Conservation (phyloP, 2,329 filamentous ascomycete genomes). For the Epichloe aotearoae region DNA sequence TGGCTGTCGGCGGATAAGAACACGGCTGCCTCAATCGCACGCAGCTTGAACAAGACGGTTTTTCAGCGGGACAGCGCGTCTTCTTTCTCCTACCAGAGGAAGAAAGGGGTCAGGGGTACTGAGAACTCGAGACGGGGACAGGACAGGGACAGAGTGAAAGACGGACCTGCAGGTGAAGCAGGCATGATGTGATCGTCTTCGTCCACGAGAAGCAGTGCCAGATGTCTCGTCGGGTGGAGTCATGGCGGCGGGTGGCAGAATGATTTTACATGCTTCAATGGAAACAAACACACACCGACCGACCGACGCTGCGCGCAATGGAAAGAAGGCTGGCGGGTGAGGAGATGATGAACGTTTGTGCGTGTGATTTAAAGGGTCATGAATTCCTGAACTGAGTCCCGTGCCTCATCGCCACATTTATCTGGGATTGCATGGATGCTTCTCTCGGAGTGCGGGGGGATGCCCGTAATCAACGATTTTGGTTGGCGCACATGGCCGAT, state of each 20-base stretch:
- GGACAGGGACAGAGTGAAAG: neutral
- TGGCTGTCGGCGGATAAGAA: slow-evolving; percentile 27
- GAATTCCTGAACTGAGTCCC: too few species aligned
- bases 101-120: too few species aligned
- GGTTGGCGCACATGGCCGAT: slow-evolving; percentile 2
- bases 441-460: slow-evolving; percentile 3
- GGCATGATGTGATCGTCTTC: slow-evolving; percentile 27
- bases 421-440: neutral
- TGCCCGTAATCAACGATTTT: neutral
- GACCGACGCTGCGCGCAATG: neutral
- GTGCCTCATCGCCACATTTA: slow-evolving; percentile 2
- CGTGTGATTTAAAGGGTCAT: neutral
- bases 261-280: neutral
- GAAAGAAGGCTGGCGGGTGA: neutral
- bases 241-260: slow-evolving; percentile 13
- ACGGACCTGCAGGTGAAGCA: slow-evolving; percentile 35
- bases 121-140: neutral
- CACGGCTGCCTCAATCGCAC: slow-evolving; percentile 33
- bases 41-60: slow-evolving; percentile 37
- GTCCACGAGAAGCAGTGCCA: slow-evolving; percentile 16
- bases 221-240: slow-evolving; percentile 18
- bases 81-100: slow-evolving; percentile 28
- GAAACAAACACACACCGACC: neutral
- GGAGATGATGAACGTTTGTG: neutral
- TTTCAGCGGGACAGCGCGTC: slow-evolving; percentile 37